A percentile compares a stretch with the other conserved stretches of the same genome.
phyloP scores from a whole-genome alignment of 2,329 filamentous ascomycete species.

The Coniella lustricola region DNA sequence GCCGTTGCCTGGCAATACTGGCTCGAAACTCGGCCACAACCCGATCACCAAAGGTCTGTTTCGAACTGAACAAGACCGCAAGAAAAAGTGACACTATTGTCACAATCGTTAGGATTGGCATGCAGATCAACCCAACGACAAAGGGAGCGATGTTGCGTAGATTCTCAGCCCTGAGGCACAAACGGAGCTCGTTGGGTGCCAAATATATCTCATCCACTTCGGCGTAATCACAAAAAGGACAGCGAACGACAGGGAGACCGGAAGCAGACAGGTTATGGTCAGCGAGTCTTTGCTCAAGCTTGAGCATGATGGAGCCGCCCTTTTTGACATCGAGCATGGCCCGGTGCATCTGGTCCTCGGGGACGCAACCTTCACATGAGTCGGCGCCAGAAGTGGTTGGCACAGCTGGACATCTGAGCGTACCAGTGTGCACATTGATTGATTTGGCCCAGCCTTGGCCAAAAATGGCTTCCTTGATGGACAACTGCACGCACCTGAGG shows the following conservation, averaged over 20 bases:
- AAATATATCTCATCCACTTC: constrained; percentile 76
- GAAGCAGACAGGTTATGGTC: constrained; percentile 69
- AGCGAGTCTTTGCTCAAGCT: constrained; percentile 72
- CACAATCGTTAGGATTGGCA: constrained; percentile 50
- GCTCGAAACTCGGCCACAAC: constrained; percentile 43
- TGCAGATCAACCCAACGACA: constrained; percentile 42
- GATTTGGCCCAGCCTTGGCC: constrained; percentile 86
- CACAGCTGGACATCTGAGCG: constrained; percentile 77
- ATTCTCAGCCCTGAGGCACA: constrained; percentile 49
- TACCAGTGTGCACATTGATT: constrained; percentile 65
- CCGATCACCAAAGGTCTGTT: constrained; percentile 34
- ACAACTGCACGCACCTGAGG: constrained; percentile 73
- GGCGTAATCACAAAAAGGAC: constrained; percentile 86
- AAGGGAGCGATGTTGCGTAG: constrained; percentile 44
- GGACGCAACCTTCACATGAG: constrained; percentile 69
- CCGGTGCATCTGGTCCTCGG: constrained; percentile 60
- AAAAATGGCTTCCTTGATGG: constrained; percentile 81
- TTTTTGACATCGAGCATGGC: constrained; percentile 65
- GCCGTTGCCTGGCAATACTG: constrained; percentile 60
- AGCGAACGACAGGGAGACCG: constrained; percentile 68
- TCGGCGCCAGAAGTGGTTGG: constrained; percentile 35
- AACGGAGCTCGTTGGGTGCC: constrained; percentile 44
- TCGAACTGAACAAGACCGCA: constrained; percentile 37
- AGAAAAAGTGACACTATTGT: constrained; percentile 40
- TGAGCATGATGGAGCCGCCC: constrained; percentile 63